Percentiles rank a stretch among this genome's conserved stretches.
Evolutionary conservation across 192 early-diverging fungal species (phyloP).

Genomic region (Backusella macrospora): DNA sequence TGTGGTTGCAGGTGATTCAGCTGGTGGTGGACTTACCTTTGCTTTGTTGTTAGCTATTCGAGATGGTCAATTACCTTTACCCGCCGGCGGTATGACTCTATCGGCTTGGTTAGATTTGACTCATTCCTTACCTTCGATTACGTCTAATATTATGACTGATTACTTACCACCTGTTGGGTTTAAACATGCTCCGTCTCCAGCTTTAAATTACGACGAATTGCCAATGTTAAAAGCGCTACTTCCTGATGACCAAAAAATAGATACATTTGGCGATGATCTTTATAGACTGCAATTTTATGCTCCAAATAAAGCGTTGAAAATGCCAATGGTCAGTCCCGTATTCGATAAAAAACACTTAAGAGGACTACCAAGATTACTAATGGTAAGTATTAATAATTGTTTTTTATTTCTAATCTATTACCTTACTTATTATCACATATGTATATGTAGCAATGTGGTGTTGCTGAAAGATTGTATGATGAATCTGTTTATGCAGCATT

Average conservation of each 20-base stretch:
- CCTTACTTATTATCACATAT: background rate
- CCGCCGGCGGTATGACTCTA: constrained; percentile 55
- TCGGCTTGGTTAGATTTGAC: constrained; percentile 71
- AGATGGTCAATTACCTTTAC: constrained; percentile 56
- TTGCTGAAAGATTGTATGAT: constrained; percentile 48
- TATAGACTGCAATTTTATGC: constrained; percentile 51
- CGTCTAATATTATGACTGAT: constrained; percentile 38
- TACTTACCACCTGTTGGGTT: constrained; percentile 54
- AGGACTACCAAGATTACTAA: constrained; percentile 45
- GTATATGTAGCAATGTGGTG: constrained; percentile 41
- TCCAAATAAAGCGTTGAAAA: constrained; percentile 42
- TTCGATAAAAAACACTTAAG: constrained; percentile 39
- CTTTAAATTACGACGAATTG: constrained; percentile 27
- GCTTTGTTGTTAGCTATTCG: constrained; percentile 59
- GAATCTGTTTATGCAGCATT: constrained; percentile 49
- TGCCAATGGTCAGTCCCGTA: constrained; percentile 51
- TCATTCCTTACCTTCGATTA: constrained; percentile 50
- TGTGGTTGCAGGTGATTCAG: constrained; percentile 70
- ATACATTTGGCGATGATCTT: constrained; percentile 19
- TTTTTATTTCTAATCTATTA: background rate
- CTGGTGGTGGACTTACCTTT: constrained; percentile 66
- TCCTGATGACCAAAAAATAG: background rate
- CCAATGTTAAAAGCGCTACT: constrained; percentile 15
- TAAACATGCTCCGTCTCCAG: constrained; percentile 39
- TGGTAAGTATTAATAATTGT: constrained; percentile 36